phyloP scores from a whole-genome alignment of 805 yeast genomes.

The Myxozyma lipomycoides region DNA sequence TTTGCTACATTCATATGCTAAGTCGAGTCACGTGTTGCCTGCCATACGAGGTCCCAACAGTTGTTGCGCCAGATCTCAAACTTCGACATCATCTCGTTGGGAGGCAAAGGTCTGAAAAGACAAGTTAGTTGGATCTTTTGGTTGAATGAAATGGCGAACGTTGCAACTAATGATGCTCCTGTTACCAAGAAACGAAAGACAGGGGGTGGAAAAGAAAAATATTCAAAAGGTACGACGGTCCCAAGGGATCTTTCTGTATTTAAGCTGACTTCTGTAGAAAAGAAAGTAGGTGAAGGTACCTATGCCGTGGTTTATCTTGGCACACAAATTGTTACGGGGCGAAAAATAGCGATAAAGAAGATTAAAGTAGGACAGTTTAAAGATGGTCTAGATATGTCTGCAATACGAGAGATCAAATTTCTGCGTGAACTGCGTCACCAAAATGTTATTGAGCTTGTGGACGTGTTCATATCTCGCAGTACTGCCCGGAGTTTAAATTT shows the following conservation, averaged over 20 bases:
- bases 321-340: slow-evolving; percentile 40
- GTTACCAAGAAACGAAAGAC: not conserved
- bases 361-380: slow-evolving; percentile 91
- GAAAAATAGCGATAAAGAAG: slow-evolving; percentile 86
- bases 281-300: slow-evolving; percentile 97
- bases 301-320: slow-evolving; percentile 82
- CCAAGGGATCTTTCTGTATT: not conserved
- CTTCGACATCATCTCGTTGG: too few species aligned
- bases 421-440: slow-evolving; percentile 73
- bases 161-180: too few species aligned
- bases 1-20: too few species aligned
- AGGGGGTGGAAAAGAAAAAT: not conserved
- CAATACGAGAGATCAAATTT: slow-evolving; percentile 87
- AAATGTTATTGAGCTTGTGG: slow-evolving; percentile 82
- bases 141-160: too few species aligned
- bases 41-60: too few species aligned
- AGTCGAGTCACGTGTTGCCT: too few species aligned
- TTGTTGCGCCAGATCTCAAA: too few species aligned
- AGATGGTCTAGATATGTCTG: slow-evolving; percentile 97
- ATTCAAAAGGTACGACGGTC: not conserved
- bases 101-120: too few species aligned
- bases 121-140: too few species aligned
- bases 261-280: slow-evolving; percentile 42
- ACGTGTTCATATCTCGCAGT: slow-evolving; percentile 62
- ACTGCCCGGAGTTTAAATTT: slow-evolving; percentile 56